phyloP scores from a whole-genome alignment of 148 eudicot species.

The Nyssa sinensis region DNA sequence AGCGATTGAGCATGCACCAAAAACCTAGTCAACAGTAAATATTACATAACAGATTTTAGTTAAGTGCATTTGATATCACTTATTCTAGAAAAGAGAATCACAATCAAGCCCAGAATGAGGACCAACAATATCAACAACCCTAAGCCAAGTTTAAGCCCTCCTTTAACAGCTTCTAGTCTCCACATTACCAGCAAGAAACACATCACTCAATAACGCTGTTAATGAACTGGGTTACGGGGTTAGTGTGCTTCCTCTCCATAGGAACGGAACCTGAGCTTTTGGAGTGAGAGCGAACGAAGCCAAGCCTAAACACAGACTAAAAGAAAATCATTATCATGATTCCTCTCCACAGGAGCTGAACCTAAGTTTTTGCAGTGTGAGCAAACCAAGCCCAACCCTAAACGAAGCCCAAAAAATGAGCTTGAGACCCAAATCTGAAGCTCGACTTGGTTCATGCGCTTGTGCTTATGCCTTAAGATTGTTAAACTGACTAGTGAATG shows the following conservation, averaged over 20 bases:
- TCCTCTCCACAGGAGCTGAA: neutral
- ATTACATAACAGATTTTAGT: neutral
- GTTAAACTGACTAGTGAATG: neutral
- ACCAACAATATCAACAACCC: neutral
- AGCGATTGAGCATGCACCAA: neutral
- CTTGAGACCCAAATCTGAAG: neutral
- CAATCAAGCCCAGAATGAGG: neutral
- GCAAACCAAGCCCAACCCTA: neutral
- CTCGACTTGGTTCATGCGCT: neutral
- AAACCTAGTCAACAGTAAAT: neutral
- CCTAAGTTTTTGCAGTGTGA: neutral
- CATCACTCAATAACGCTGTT: neutral
- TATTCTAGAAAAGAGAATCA: neutral
- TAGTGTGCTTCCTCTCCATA: neutral
- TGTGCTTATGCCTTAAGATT: neutral
- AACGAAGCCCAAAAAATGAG: neutral
- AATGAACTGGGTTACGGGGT: neutral
- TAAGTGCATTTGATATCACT: neutral
- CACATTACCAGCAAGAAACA: neutral
- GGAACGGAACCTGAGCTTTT: neutral
- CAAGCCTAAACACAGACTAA: neutral
- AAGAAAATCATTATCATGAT: too few relatives aligned
- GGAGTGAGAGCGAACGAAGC: neutral
- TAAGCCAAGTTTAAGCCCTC: neutral
- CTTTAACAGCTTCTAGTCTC: neutral